phyloP scores from a whole-genome alignment of 768 basidiomycete species.

The Lentinula raphanica region DNA sequence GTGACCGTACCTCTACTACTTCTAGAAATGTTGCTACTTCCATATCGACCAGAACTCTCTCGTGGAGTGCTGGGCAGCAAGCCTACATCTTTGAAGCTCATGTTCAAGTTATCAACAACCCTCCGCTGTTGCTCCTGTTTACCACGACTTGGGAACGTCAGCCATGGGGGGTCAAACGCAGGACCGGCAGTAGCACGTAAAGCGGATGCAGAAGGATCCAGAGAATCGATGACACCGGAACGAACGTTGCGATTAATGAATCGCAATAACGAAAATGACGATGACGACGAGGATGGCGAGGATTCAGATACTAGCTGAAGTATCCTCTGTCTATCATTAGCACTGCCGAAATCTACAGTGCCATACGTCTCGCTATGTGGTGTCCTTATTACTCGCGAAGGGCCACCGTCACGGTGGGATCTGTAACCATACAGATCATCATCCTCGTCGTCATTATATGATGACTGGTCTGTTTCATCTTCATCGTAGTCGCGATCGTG shows the following conservation, averaged over 20 bases:
- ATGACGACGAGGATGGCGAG: not conserved
- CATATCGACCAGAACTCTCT: not conserved
- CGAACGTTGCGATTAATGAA: slow-evolving; percentile 2
- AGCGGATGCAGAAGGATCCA: not conserved
- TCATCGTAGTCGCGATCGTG: slow-evolving; percentile 13
- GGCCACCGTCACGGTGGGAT: slow-evolving; percentile 23
- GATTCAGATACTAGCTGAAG: slow-evolving; percentile 6
- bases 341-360: slow-evolving; percentile 46
- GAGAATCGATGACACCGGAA: not conserved
- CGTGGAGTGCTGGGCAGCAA: slow-evolving; percentile 50
- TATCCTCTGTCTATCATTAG: slow-evolving; percentile 32
- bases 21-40: not conserved
- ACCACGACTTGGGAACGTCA: slow-evolving; percentile 56
- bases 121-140: slow-evolving; percentile 65
- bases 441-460: slow-evolving; percentile 1
- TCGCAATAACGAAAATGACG: not conserved
- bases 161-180: slow-evolving; percentile 46
- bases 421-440: slow-evolving; percentile 1
- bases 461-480: not conserved
- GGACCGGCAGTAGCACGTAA: slow-evolving; percentile 5
- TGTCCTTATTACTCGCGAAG: slow-evolving; percentile 36
- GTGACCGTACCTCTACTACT: slow-evolving; percentile 14
- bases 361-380: slow-evolving; percentile 62
- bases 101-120: slow-evolving; percentile 63
- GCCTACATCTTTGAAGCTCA: slow-evolving; percentile 78